Conservation (phyloP, 768 basidiomycete species). For the Mycena leptocephala region DNA sequence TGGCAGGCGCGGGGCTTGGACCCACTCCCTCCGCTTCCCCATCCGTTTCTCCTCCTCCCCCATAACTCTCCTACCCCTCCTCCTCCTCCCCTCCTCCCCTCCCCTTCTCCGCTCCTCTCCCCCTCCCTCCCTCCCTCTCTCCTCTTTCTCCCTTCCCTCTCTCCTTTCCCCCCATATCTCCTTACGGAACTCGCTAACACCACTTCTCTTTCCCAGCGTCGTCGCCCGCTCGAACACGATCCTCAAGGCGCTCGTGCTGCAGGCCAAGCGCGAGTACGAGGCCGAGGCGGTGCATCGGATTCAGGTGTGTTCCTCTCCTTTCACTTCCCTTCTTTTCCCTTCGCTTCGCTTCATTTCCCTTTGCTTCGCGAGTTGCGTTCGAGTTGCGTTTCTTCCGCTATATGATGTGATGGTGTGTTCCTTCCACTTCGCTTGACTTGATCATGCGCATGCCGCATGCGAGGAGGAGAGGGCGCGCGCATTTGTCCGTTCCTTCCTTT, state of each 20-base stretch:
- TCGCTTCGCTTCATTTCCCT: neutral
- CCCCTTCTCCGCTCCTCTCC: no score
- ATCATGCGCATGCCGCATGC: no score
- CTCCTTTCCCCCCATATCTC: conserved; percentile 3
- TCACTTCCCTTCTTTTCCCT: neutral
- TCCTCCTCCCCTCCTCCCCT: no score
- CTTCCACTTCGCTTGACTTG: no score
- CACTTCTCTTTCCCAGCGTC: conserved; percentile 62
- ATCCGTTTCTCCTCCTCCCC: no score
- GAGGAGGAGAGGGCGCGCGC: no score
- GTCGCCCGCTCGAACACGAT: conserved; percentile 89
- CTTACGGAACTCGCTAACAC: neutral
- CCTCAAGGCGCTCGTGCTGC: conserved; percentile 90
- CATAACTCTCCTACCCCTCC: neutral
- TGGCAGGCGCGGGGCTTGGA: no score
- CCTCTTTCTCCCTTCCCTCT: neutral
- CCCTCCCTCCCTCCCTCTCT: conserved; percentile 24
- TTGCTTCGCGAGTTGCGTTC: no score
- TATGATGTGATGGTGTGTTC: no score
- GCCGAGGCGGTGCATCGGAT: conserved; percentile 90
- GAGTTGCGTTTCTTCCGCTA: no score
- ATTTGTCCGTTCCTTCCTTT: no score
- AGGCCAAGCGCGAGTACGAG: conserved; percentile 93
- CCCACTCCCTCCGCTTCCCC: no score
- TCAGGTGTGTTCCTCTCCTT: conserved; percentile 43